phyloP scores from a whole-genome alignment of 768 basidiomycete genomes.

The Serendipita sp. region DNA sequence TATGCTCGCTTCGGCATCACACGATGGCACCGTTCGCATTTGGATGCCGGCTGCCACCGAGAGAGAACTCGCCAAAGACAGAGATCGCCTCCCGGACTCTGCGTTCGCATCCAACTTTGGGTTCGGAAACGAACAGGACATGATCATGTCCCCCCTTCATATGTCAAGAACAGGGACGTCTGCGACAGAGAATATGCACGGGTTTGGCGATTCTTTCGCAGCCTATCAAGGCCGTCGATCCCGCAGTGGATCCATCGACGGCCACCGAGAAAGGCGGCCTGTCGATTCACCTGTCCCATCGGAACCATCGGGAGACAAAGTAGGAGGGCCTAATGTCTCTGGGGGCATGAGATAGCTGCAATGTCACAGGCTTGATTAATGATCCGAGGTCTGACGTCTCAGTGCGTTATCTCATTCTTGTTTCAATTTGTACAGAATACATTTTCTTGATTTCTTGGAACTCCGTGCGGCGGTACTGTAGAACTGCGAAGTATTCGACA shows the following conservation, averaged over 20 bases:
- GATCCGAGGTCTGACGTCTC: too few species aligned
- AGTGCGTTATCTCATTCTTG: background rate
- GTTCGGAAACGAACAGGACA: background rate
- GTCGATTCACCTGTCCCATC: background rate
- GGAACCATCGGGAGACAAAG: too few species aligned
- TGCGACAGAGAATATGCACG: background rate
- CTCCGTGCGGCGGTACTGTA: too few species aligned
- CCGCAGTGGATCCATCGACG: background rate
- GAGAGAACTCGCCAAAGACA: background rate
- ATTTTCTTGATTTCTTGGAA: too few species aligned
- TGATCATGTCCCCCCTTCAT: background rate
- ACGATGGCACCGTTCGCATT: conserved; percentile 59
- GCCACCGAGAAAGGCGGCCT: background rate
- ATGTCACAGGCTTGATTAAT: too few species aligned
- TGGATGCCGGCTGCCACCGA: conserved; percentile 30
- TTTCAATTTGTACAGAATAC: too few species aligned
- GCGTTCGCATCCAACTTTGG: background rate
- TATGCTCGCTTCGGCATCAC: conserved; percentile 57
- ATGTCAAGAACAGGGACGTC: background rate
- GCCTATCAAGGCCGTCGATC: too few species aligned
- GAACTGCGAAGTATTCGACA: too few species aligned
- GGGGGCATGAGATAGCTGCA: too few species aligned
- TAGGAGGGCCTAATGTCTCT: too few species aligned
- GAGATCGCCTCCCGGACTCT: background rate
- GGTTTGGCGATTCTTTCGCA: background rate